A percentile compares a stretch with the other conserved stretches of the same genome.
These are phyloP conservation scores for Euphorbia tirucalli DNA, from an alignment of 345 rosid species.

Conservation along the genomic window DNA sequence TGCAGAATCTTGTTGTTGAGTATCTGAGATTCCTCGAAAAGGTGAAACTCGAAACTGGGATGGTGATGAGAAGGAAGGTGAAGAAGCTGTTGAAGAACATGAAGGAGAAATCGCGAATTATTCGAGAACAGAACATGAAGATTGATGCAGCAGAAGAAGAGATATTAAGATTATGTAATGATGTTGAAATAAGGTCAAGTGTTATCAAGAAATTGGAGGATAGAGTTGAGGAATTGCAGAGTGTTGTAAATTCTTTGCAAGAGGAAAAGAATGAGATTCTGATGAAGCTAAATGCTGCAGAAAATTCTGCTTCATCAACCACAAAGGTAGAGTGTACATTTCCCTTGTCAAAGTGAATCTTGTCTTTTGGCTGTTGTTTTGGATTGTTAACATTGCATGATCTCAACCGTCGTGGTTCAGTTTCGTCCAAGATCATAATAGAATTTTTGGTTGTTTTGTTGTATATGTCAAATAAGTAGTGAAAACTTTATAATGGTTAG, in stretches of 20 bases:
- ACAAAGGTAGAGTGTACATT: constrained; percentile 39
- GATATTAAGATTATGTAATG: constrained; percentile 25
- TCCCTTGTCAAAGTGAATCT: not conserved
- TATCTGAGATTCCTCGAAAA: constrained; percentile 39
- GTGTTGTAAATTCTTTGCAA: constrained; percentile 25
- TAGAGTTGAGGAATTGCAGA: constrained; percentile 37
- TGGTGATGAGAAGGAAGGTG: constrained; percentile 49
- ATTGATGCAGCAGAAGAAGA: constrained; percentile 38
- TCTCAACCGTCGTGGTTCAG: too few relatives aligned
- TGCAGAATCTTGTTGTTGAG: constrained; percentile 32
- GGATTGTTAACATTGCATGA: too few relatives aligned
- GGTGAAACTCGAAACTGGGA: constrained; percentile 38
- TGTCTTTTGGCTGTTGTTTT: too few relatives aligned
- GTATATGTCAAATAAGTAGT: too few relatives aligned
- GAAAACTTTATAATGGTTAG: too few relatives aligned
- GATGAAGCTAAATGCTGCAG: constrained; percentile 26
- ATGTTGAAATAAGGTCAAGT: constrained; percentile 28
- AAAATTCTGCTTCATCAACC: constrained; percentile 25
- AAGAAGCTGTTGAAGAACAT: constrained; percentile 47
- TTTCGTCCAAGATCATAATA: too few relatives aligned
- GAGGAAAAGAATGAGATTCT: constrained; percentile 41
- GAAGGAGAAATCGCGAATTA: constrained; percentile 27
- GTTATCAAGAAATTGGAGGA: constrained; percentile 40
- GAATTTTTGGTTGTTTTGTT: too few relatives aligned
- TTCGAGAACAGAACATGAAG: constrained; percentile 37